These are phyloP conservation scores for Tetrapyrgos nigripes DNA, from an alignment of 1,284 basidiomycete genomes.

Conservation along the genomic window DNA sequence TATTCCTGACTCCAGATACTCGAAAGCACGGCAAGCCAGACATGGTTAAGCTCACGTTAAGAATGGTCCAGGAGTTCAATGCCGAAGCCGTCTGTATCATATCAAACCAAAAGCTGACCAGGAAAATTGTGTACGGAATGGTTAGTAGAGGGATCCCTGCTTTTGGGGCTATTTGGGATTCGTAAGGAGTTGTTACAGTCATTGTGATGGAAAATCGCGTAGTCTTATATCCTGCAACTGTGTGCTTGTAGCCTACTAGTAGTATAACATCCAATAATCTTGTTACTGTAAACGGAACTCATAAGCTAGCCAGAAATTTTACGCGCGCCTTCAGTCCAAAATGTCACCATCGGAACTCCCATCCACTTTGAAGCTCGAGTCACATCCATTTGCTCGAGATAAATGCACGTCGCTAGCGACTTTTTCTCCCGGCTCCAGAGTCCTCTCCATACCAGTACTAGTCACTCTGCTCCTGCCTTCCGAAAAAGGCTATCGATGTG, in stretches of 20 bases:
- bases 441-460: constrained; percentile 53
- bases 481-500: constrained; percentile 70
- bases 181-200: background rate
- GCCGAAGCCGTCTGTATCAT: constrained; percentile 69
- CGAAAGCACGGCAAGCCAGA: constrained; percentile 65
- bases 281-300: too few relatives aligned
- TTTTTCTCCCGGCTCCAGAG: constrained; percentile 49
- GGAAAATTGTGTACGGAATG: constrained; percentile 67
- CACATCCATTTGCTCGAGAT: constrained; percentile 56
- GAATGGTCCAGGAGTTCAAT: constrained; percentile 62
- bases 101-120: constrained; percentile 66
- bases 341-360: constrained; percentile 1
- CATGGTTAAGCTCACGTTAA: constrained; percentile 65
- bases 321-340: too few relatives aligned
- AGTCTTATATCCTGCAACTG: too few relatives aligned
- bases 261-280: too few relatives aligned
- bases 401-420: constrained; percentile 48
- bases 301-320: too few relatives aligned
- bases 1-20: constrained; percentile 46
- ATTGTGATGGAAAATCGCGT: too few relatives aligned
- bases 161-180: constrained; percentile 66
- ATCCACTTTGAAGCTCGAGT: constrained; percentile 22
- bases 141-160: constrained; percentile 65
- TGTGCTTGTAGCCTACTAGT: too few relatives aligned
- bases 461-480: constrained; percentile 54